Conservation (phyloP, 2,329 filamentous ascomycete genomes). For the Aspergillus awamori region DNA sequence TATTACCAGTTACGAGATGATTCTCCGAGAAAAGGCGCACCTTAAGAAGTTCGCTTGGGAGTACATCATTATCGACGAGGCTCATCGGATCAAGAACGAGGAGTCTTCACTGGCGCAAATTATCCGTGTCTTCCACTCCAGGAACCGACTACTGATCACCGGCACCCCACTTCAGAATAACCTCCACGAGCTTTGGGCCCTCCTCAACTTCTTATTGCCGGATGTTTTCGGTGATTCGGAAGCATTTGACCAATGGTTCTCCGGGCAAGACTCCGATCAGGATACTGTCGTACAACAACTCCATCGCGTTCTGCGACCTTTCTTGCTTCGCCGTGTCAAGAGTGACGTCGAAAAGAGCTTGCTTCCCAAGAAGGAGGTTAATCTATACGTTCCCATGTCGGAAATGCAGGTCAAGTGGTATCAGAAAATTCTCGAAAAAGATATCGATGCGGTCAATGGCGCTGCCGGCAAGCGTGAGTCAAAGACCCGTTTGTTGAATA, state of each 20-base stretch:
- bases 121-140: conserved; percentile 92
- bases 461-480: conserved; percentile 95
- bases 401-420: conserved; percentile 99
- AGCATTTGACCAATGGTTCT: conserved; percentile 98
- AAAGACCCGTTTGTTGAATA: conserved; percentile 94
- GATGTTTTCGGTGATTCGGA: conserved; percentile 97
- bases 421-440: conserved; percentile 97
- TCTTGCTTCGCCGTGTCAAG: conserved; percentile 94
- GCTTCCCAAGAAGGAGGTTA: conserved; percentile 95
- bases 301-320: conserved; percentile 88
- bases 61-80: conserved; percentile 98
- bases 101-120: conserved; percentile 96
- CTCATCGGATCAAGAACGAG: conserved; percentile 99
- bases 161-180: conserved; percentile 98
- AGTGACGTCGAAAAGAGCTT: conserved; percentile 97
- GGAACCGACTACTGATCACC: conserved; percentile 92
- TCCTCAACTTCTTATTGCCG: conserved; percentile 95
- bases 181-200: conserved; percentile 93
- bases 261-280: conserved; percentile 83
- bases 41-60: conserved; percentile 99
- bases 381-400: conserved; percentile 96
- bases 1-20: conserved; percentile 99
- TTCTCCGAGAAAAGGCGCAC: conserved; percentile 89
- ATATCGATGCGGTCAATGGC: conserved; percentile 97
- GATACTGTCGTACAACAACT: conserved; percentile 95